Percentiles rank a stretch among this genome's conserved stretches.
Evolutionary conservation across 768 basidiomycete species (phyloP).

Genomic region (Royoungia palumana): DNA sequence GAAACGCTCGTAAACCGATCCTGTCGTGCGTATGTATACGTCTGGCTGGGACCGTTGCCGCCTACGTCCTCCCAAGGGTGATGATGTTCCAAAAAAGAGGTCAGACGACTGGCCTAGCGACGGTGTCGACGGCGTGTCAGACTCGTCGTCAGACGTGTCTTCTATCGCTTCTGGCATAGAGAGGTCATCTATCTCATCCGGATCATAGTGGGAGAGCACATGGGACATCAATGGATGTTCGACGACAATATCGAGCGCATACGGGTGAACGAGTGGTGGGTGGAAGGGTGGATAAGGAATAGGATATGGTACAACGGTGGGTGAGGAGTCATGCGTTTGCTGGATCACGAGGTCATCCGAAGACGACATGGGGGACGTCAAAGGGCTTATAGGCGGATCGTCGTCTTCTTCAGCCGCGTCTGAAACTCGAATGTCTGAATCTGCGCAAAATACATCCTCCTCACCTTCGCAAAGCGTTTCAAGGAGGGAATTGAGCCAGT

Average conservation of each 20-base stretch:
- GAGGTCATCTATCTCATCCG: constrained; percentile 64
- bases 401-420: constrained; percentile 62
- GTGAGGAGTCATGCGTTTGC: constrained; percentile 45
- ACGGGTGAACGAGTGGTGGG: constrained; percentile 53
- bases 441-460: constrained; percentile 54
- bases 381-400: constrained; percentile 50
- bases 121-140: constrained; percentile 64
- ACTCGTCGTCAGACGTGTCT: constrained; percentile 83
- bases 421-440: constrained; percentile 46
- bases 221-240: constrained; percentile 46
- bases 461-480: constrained; percentile 72
- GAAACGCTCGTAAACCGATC: constrained; percentile 60
- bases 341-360: constrained; percentile 68
- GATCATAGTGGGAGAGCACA: constrained; percentile 60
- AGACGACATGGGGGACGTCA: constrained; percentile 69
- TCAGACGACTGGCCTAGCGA: constrained; percentile 58
- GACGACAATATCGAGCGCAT: constrained; percentile 43
- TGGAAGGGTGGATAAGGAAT: constrained; percentile 64
- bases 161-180: constrained; percentile 79
- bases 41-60: constrained; percentile 48
- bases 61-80: constrained; percentile 50
- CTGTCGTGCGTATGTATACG: constrained; percentile 58
- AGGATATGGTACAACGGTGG: constrained; percentile 54
- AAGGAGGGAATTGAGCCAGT: constrained; percentile 80
- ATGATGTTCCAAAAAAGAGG: constrained; percentile 47